These are phyloP conservation scores for Castanospermum australe DNA, from an alignment of 306 rosid genomes.

Conservation along the genomic window DNA sequence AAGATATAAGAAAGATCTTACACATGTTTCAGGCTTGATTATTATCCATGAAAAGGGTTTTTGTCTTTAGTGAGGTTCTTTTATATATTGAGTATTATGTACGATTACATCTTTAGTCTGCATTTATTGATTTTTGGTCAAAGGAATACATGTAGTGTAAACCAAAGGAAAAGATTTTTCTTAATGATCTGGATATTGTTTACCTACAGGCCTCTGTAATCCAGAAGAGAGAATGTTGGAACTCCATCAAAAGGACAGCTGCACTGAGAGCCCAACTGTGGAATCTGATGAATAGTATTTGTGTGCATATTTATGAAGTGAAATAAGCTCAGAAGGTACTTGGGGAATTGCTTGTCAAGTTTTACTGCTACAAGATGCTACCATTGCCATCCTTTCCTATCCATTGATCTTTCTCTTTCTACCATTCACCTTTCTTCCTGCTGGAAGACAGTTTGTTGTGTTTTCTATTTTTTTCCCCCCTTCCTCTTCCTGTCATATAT, in stretches of 20 bases:
- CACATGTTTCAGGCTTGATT: not conserved
- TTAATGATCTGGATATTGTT: constrained; percentile 15
- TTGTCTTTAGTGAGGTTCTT: not conserved
- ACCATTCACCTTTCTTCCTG: constrained; percentile 15
- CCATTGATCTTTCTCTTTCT: constrained; percentile 15
- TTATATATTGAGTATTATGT: not conserved
- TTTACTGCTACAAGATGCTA: not conserved
- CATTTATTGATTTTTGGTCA: constrained; percentile 15
- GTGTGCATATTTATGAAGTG: not conserved
- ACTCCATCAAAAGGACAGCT: constrained; percentile 78
- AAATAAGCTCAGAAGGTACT: constrained; percentile 37
- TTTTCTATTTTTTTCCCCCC: not conserved
- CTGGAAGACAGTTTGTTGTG: not conserved
- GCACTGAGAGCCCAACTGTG: constrained; percentile 68
- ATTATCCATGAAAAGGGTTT: not conserved
- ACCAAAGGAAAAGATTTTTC: not conserved
- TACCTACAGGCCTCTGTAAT: constrained; percentile 77
- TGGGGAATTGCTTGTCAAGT: constrained; percentile 9
- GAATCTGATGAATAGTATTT: constrained; percentile 59
- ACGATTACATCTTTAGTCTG: not conserved
- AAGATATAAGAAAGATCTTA: not conserved
- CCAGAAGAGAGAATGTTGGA: constrained; percentile 84
- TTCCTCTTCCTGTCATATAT: not conserved
- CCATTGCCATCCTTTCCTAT: constrained; percentile 12
- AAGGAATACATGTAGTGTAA: not conserved